Evolutionary conservation across 2,329 filamentous ascomycete species (phyloP), one percentile per base, ranked within the genome.

Genomic region (Xylariaceae sp.): DNA sequence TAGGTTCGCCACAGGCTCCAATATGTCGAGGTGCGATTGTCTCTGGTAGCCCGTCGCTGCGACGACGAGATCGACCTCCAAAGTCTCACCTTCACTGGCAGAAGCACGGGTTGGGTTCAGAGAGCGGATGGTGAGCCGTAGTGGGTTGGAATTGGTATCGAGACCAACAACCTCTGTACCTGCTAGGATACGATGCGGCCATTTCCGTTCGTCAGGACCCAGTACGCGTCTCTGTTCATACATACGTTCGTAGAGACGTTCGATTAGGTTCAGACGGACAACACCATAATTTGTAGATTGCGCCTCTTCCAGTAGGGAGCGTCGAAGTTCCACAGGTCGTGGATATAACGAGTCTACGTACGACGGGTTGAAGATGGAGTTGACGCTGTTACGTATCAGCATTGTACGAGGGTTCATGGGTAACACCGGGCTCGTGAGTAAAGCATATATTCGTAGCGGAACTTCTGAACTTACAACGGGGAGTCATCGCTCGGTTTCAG

Each of bases 281-380:
- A 98, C 93, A 50, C 91, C 90, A 73, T 98, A 98, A 78, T 98
- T 98, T 58, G 93, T 98, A 26, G 86, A 87, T 57, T 89, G 88
- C 65, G 96, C 90, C 50, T 87, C 86, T 16, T 80, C 76, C 49
- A 96, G 71, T 29, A 85, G 70, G 59, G 74, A 73, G 56, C 81
- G 77, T 47, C 93, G 89, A 59, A 87, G 79, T 44, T 80, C 77
- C 1, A 86, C 76, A 0, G 88, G 79, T 63, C 88, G 86, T 47
- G 83, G 77, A 77, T 87, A 97, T 65, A 96, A 84, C 44, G 80
- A 80, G 71, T 96, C 89, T 26, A 96, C 87, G 57, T 88, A 89
- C 32, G 89, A 86, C 1, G 93, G 93, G 76, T 98, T 92, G 80
- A 98, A 98, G 70, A 98, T 90, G 68, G 95, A 92, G 74, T 98